Percentiles rank a stretch among this genome's conserved stretches.
Conservation (phyloP, 352 stramenopile genomes). For the Pythium aquatile region DNA sequence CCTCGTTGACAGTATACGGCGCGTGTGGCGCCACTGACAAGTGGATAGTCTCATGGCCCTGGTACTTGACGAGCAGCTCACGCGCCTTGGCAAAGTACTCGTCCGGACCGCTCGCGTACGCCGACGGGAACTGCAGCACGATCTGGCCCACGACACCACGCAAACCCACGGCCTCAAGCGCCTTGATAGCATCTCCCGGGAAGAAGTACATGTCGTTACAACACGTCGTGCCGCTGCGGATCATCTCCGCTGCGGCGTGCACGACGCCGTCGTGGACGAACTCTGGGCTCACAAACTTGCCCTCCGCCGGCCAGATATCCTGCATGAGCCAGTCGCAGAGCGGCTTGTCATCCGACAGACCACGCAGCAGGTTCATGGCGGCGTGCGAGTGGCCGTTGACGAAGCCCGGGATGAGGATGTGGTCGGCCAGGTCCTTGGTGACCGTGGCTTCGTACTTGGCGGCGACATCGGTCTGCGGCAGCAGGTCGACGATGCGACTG, state of each 20-base stretch:
- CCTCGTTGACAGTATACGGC: constrained; percentile 83
- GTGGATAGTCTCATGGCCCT: constrained; percentile 57
- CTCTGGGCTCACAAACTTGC: constrained; percentile 62
- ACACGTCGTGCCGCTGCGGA: constrained; percentile 86
- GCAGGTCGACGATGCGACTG: constrained; percentile 71
- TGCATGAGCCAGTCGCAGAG: constrained; percentile 82
- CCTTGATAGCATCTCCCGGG: constrained; percentile 46
- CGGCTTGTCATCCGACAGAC: constrained; percentile 84
- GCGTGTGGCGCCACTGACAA: constrained; percentile 81
- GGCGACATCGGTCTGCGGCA: constrained; percentile 53
- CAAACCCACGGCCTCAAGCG: constrained; percentile 65
- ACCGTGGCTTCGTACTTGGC: constrained; percentile 45
- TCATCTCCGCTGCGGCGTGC: constrained; percentile 86
- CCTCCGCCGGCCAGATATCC: constrained; percentile 87
- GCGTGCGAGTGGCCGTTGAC: constrained; percentile 89
- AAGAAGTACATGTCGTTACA: constrained; percentile 94
- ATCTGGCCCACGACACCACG: constrained; percentile 66
- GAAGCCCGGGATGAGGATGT: constrained; percentile 84
- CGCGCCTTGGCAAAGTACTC: constrained; percentile 80
- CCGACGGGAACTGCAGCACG: constrained; percentile 73
- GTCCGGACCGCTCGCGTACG: constrained; percentile 51
- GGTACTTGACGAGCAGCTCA: constrained; percentile 63
- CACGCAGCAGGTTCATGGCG: constrained; percentile 83
- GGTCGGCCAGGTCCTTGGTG: constrained; percentile 46
- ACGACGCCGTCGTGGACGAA: constrained; percentile 75